Evolutionary conservation across 2,329 filamentous ascomycete genomes (phyloP).

Genomic region (Tolypocladium inflatum): DNA sequence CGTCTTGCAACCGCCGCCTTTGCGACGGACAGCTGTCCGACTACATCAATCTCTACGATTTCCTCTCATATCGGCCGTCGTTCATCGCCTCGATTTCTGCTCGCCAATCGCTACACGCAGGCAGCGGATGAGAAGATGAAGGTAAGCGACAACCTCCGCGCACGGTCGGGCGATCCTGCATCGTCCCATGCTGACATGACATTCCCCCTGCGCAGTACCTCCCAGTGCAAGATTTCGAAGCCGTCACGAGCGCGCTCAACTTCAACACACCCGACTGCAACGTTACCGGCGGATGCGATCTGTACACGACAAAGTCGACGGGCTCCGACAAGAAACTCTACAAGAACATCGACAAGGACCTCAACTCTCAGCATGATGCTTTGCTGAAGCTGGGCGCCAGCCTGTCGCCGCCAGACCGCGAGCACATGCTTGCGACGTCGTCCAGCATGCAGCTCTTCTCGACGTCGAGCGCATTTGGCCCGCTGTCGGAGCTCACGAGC

Average conservation of each 20-base stretch:
- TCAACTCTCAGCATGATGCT: conserved; percentile 86
- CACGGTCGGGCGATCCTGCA: too few relatives aligned
- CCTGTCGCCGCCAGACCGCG: conserved; percentile 72
- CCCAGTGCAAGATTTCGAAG: conserved; percentile 81
- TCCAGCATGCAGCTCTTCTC: conserved; percentile 53
- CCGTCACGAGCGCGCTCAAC: conserved; percentile 85
- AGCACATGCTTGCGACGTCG: conserved; percentile 58
- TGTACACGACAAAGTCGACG: conserved; percentile 95
- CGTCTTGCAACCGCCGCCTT: neutral
- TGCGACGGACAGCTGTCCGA: neutral
- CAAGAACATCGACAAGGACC: conserved; percentile 84
- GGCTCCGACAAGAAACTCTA: conserved; percentile 95
- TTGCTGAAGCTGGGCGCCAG: conserved; percentile 79
- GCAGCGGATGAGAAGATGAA: conserved; percentile 25
- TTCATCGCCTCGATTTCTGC: neutral
- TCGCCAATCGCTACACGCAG: neutral
- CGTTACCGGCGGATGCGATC: conserved; percentile 85
- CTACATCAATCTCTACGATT: neutral
- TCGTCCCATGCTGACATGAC: conserved; percentile 1
- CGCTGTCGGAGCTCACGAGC: conserved; percentile 77
- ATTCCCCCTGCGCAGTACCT: conserved; percentile 56
- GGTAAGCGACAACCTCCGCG: conserved; percentile 13
- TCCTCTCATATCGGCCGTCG: neutral
- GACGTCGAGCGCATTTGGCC: conserved; percentile 84
- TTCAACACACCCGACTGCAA: conserved; percentile 92